Base-by-base conservation (phyloP, 345 rosid genomes). In the Nasturtium officinale region DNA sequence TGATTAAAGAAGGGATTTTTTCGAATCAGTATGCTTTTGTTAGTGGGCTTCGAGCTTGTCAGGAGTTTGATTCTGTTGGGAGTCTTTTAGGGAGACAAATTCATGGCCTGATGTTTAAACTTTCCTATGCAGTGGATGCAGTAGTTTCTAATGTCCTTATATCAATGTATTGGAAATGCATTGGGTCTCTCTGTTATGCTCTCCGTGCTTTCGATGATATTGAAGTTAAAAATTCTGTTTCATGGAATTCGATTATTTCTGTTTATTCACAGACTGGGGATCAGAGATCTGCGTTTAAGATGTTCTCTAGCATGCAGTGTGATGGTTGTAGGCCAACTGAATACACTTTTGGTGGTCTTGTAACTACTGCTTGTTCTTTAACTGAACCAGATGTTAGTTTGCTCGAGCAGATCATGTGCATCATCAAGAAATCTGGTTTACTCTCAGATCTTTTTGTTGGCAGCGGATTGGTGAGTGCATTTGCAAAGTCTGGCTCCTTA, bases 301-400 rank as follows among this genome's bases (percentile, higher is more conserved):
- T 90, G 71, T 87, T 89, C 77, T 86, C 84, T 16, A 76, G 75
- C 23, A 84, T 90, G 96, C 90, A 86, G 32, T 81, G 55, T 32
- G 84, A 83, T 38, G 53, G 73, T 70, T 74, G 78, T 21, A 83
- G 72, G 67, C 96, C 97, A 72, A 90, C 82, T n/a, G 97, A 90
- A 72, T 93, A 93, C 56, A 91, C 98, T 21, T 85, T 84, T 9
- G 97, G 96, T 56, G 89, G 92, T 84, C 85, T 93, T 77, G 77
- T 93, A 65, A 85, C 87, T 65, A 85, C 81, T 46, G 87, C 96
- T 54, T 79, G 82, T 80, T 84, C 90, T 77, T 79, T 79, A 17
- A 18, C 56, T 70, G 83, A 78, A 67, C 83, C 79, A 23, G 83
- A 88, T 68, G 74, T 69, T 35, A 42, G 80, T 69, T 86, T 90